These are phyloP conservation scores for Triticum urartu DNA, from an alignment of 176 grass and related monocot genomes.

Conservation along the genomic window DNA sequence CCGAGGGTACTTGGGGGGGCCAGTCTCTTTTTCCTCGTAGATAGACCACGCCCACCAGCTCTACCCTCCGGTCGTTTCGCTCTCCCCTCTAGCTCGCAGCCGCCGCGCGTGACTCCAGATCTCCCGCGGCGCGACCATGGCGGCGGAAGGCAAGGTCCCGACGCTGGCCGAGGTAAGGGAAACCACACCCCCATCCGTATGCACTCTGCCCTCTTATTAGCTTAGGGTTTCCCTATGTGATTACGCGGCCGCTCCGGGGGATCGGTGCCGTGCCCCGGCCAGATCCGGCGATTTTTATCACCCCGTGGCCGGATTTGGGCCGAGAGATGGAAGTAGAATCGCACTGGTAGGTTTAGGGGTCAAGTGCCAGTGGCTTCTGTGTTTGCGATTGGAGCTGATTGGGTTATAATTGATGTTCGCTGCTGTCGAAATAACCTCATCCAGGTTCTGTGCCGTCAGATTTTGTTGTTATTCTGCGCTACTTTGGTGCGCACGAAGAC, in stretches of 20 bases:
- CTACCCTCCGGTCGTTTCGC: background rate
- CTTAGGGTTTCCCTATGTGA: background rate
- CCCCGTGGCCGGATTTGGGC: background rate
- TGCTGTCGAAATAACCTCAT: background rate
- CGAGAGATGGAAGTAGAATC: background rate
- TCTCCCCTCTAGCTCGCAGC: background rate
- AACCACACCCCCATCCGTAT: background rate
- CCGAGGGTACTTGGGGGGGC: background rate
- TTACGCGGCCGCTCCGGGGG: background rate
- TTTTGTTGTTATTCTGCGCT: background rate
- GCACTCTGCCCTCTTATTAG: background rate
- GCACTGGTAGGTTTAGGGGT: background rate
- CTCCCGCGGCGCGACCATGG: slow-evolving; percentile 1
- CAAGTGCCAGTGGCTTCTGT: background rate
- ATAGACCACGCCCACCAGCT: background rate
- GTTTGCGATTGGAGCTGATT: background rate
- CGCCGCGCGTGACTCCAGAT: slow-evolving; percentile 1
- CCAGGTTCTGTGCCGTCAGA: background rate
- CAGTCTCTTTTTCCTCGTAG: background rate
- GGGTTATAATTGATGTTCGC: background rate
- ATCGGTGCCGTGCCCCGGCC: background rate
- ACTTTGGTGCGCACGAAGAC: background rate
- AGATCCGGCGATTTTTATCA: background rate
- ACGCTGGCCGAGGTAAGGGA: slow-evolving; percentile 9
- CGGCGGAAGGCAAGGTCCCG: slow-evolving; percentile 2